Base-by-base conservation (phyloP, 176 grass and related monocot species). In the Hyparrhenia diplandra region DNA sequence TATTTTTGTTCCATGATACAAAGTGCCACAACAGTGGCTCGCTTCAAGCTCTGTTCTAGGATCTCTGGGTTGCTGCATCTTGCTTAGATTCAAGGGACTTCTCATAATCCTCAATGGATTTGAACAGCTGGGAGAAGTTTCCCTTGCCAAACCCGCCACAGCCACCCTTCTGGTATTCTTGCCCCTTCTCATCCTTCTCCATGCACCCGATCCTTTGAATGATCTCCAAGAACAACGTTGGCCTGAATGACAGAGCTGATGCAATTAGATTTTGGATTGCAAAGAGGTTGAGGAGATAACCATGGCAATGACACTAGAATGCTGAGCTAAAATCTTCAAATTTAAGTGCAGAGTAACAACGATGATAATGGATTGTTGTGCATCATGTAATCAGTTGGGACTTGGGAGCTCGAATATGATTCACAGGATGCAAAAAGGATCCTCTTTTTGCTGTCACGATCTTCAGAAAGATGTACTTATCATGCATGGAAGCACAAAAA, bases 41-140 rank as follows among this genome's bases (percentile, higher is more conserved):
- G 27, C 43, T 20, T 65, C 30, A 20, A 87, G 23, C 13, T 75
- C 29, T 75, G 52, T 8, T 35, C 66, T 93, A 91, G 25, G 80
- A 69, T 62, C 37, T 52, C 65, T 85, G 80, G 46, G 84, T 69
- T 21, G 43, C 37, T 39, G 35, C 42, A 67, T 71, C 31, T 85
- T 87, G 92, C 63, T 93, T 98, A 23, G 68, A 76, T 81, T 99
- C 92, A 73, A 99, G 86, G 47, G 88, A 84, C 51, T 93, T 95
- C 85, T 99, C 92, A 57, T 99, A 93, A 10, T 95, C 92, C 64
- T 95, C 92, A 23, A 93, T 93, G 32, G 90, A 95, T 69, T 91
- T 95, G 84, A 95, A 98, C 16, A 98, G 83, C 86, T 91, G 88
- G 0, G 92, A 89, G 84, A 98, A 98, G 72, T 98, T 98, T 67